Percentiles rank a stretch among this genome's conserved stretches.
Conservation (phyloP, 2,329 filamentous ascomycete genomes). For the Colletotrichum sp. region DNA sequence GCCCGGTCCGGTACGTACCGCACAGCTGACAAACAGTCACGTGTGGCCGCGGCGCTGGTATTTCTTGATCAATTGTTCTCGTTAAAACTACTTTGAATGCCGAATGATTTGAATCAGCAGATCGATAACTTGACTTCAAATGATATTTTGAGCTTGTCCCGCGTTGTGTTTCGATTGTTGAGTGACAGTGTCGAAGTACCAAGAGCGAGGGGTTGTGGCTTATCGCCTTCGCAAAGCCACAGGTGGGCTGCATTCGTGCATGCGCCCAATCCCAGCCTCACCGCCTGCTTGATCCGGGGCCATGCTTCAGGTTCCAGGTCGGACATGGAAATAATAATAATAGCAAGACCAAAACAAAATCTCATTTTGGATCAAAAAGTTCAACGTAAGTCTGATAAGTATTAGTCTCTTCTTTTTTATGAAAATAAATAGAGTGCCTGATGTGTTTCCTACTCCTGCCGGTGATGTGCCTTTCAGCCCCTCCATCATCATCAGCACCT, state of each 20-base stretch:
- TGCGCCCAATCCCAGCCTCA: neutral
- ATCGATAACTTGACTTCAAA: rapidly evolving
- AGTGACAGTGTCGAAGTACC: neutral
- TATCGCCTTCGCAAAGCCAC: neutral
- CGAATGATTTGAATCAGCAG: neutral
- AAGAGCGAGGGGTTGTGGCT: neutral
- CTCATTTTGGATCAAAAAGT: no score
- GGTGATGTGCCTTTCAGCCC: neutral
- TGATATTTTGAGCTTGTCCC: neutral
- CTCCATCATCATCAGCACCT: neutral
- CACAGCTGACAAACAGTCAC: slow-evolving; percentile 11
- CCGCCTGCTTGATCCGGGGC: neutral
- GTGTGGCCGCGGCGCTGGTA: neutral
- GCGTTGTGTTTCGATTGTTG: neutral
- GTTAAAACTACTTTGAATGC: rapidly evolving
- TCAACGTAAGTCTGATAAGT: rapidly evolving
- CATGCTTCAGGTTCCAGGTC: rapidly evolving
- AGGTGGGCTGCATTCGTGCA: neutral
- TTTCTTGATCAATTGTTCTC: neutral
- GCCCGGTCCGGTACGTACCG: slow-evolving; percentile 21
- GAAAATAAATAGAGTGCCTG: rapidly evolving
- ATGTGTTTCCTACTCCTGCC: neutral
- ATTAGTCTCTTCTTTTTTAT: rapidly evolving
- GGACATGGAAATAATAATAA: no score
- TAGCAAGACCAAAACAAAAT: neutral